A percentile compares a stretch with the other conserved stretches of the same genome.
phyloP scores from a whole-genome alignment of 768 basidiomycete species.

The Macrolepiota fuliginosa region DNA sequence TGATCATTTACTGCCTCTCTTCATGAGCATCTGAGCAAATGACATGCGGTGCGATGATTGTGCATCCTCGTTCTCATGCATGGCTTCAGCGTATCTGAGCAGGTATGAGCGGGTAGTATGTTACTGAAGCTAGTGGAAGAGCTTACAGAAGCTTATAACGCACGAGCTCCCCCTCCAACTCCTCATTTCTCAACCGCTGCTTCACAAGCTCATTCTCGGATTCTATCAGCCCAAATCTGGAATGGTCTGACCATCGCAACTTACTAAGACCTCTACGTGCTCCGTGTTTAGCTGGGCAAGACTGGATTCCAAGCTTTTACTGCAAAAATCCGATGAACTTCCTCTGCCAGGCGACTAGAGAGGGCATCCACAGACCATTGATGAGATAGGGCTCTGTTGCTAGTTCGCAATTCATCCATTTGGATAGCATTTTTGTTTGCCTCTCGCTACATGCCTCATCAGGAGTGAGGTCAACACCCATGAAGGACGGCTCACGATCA shows the following conservation, averaged over 20 bases:
- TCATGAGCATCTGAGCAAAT: constrained; percentile 41
- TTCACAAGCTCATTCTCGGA: constrained; percentile 93
- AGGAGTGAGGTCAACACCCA: neutral
- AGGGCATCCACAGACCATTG: constrained; percentile 67
- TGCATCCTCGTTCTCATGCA: constrained; percentile 74
- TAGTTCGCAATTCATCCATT: constrained; percentile 78
- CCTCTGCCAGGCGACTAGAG: neutral
- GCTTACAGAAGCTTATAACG: constrained; percentile 89
- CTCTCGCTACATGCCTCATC: constrained; percentile 38
- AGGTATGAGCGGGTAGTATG: constrained; percentile 1
- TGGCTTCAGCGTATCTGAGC: constrained; percentile 64
- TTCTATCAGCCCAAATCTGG: neutral
- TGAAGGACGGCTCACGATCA: constrained; percentile 37
- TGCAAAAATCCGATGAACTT: constrained; percentile 27
- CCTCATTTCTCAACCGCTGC: constrained; percentile 84
- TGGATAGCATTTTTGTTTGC: constrained; percentile 83
- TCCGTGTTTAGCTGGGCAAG: constrained; percentile 80
- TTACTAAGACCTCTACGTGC: constrained; percentile 73
- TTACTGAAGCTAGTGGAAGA: constrained; percentile 1
- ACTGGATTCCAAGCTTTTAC: constrained; percentile 76
- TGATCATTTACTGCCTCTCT: constrained; percentile 33
- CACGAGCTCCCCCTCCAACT: constrained; percentile 91
- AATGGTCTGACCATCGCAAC: constrained; percentile 17
- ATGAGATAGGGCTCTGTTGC: constrained; percentile 68
- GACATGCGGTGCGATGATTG: constrained; percentile 65